Evolutionary conservation across 495 filamentous ascomycete genomes (phyloP), one percentile per base, ranked within the genome.

Genomic region (Tuber indicum): DNA sequence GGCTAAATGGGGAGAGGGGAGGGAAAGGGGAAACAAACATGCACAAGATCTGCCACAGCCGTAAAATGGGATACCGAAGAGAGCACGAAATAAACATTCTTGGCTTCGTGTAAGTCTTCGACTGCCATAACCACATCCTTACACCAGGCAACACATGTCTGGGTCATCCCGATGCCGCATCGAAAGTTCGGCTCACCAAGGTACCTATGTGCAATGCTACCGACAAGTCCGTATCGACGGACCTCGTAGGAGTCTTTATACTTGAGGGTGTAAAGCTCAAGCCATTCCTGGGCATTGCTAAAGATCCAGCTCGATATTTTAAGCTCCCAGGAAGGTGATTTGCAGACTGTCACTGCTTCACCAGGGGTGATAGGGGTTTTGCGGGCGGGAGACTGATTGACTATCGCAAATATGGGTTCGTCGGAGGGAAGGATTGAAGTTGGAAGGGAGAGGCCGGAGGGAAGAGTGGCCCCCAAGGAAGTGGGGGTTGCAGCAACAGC

Each of bases 61-160:
- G 74, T 72, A 21, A 83, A 74, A 76, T 83, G 75, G 2, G 72
- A 45, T 8, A 79, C 75, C 16, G 75, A 81, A 52, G 72, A 72
- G 66, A 83, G 32, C 2, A 75, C 72, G 66, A 83, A 83, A 70
- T 76, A 83, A 7, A 80, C 78, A 39, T 78, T 52, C 45, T 74
- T 77, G 3, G 81, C 81, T 23, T 81, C 72, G 17, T 83, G 77
- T 26, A 83, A 36, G 70, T 83, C 81, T 16, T 77, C 77, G 26
- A 83, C 72, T 43, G 80, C 74, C 76, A 79, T 76, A n/a, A 82
- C 81, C 19, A 83, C 43, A 42, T 82, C 81, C 32, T 82, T 79
- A 39, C 81, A 83, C 43, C 75, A 82, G 71, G 80, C 74, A 36
- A 58, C 69, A 73, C 81, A 83, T 19, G 66, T 74, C 39, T 82